These are phyloP conservation scores for Discostella stelligera DNA, from an alignment of 352 stramenopile species.

Conservation along the genomic window DNA sequence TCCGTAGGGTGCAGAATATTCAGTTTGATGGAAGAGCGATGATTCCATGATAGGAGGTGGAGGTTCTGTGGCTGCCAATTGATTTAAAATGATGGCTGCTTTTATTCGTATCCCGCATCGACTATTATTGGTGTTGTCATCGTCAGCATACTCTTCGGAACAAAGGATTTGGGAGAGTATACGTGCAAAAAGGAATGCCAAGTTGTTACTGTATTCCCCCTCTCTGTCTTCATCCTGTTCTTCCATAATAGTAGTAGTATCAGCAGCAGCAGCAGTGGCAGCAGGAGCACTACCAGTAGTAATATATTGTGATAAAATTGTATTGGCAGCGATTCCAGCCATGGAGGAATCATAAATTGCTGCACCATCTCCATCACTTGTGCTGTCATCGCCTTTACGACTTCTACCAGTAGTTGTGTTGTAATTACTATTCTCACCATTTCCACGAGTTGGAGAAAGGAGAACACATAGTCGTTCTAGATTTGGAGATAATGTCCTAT, in stretches of 20 bases:
- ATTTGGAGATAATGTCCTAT: background rate
- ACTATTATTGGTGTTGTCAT: too few species aligned
- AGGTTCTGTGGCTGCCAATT: conserved; percentile 35
- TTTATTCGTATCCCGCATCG: conserved; percentile 8
- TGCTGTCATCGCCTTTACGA: background rate
- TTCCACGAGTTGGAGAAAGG: background rate
- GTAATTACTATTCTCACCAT: too few species aligned
- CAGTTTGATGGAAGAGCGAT: conserved; percentile 17
- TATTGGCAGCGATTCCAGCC: conserved; percentile 23
- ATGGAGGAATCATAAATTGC: conserved; percentile 24
- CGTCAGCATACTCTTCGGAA: background rate
- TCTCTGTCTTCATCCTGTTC: background rate
- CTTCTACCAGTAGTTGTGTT: too few species aligned
- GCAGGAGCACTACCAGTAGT: too few species aligned
- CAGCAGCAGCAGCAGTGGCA: too few species aligned
- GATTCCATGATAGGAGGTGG: conserved; percentile 15
- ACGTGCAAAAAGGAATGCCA: background rate
- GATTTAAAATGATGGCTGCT: conserved; percentile 24
- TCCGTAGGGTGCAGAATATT: conserved; percentile 11
- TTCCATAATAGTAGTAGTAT: background rate
- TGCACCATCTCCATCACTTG: background rate
- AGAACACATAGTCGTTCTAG: background rate
- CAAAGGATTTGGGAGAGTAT: background rate
- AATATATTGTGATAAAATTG: conserved; percentile 24
- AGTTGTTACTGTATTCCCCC: background rate